Base-by-base conservation (phyloP, 116 monocot species). In the Iris pallida region DNA sequence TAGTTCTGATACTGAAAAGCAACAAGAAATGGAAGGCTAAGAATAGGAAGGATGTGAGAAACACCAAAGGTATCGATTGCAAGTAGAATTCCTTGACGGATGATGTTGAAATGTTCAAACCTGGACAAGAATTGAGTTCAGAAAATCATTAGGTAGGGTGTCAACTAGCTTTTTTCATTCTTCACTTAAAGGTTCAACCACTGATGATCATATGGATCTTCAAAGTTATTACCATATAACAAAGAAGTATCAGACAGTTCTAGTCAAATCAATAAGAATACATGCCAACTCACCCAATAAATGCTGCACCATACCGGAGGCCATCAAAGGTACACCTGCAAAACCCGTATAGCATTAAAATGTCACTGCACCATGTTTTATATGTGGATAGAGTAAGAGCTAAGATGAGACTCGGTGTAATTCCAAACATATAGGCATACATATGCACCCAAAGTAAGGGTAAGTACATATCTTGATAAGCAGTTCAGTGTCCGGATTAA, bases 271-370 rank as follows among this genome's bases (percentile, higher is more conserved):
- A 68, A 58, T 19, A 12, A 13, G 46, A 71, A 47, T 65, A 52
- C 20, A 61, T 45, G 42, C 17, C 17, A 16, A 69, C 79, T 85
- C 65, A 92, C 97, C 97, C 97, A 76, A 90, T 80, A 82, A 97
- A 97, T 77, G 97, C 97, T 52, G 97, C 93, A 53, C 90, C 90
- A 77, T 85, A 97, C 4, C 93, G 82, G 40, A 97, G 90, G 20
- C 97, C 97, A 85, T 97, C 97, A 92, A 97, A 97, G 8, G 83
- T 73, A 82, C 97, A 97, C 92, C 97, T 97, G 78, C 53, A 76
- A 42, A 71, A 54, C 11, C 61, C 45, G 53, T 55, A 70, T 58
- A 8, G 41, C 9, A 17, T 46, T 47, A 46, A 45, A 46, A 8
- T 63, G 63, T 18, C 10, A 11, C 20, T 59, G 59, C 20, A 59